Conservation (phyloP, 2,329 filamentous ascomycete species). For the Fusarium pseudograminearum region DNA sequence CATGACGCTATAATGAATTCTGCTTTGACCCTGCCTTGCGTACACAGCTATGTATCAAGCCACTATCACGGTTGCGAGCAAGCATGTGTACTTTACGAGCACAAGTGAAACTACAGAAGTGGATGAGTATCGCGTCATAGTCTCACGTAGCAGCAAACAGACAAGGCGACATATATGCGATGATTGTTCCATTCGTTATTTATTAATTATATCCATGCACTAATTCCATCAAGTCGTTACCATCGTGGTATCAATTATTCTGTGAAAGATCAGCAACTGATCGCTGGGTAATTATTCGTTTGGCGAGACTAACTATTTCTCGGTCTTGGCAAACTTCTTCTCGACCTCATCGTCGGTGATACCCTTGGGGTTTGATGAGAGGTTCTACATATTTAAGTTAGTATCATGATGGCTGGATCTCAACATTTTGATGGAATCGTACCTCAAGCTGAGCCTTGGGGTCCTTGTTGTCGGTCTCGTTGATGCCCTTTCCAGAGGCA, state of each 20-base stretch:
- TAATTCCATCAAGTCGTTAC: conserved; percentile 17
- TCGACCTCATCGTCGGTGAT: conserved; percentile 70
- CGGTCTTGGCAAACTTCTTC: conserved; percentile 69
- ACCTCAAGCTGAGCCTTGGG: conserved; percentile 66
- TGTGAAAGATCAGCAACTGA: not conserved
- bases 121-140: not conserved
- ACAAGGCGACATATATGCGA: not conserved
- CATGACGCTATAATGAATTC: no score
- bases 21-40: accelerated
- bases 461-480: conserved; percentile 62
- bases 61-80: no score
- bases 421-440: conserved; percentile 22
- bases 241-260: conserved; percentile 13
- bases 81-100: not conserved
- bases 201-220: conserved; percentile 26
- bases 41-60: not conserved
- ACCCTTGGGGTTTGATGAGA: conserved; percentile 75
- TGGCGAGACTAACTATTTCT: conserved; percentile 21
- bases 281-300: not conserved
- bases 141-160: no score
- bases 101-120: no score
- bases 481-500: conserved; percentile 68
- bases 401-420: not conserved
- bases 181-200: conserved; percentile 15
- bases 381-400: conserved; percentile 53